Evolutionary conservation across 345 rosid species (phyloP), one percentile per base, ranked within the genome.

Genomic region (Linum lewisii): DNA sequence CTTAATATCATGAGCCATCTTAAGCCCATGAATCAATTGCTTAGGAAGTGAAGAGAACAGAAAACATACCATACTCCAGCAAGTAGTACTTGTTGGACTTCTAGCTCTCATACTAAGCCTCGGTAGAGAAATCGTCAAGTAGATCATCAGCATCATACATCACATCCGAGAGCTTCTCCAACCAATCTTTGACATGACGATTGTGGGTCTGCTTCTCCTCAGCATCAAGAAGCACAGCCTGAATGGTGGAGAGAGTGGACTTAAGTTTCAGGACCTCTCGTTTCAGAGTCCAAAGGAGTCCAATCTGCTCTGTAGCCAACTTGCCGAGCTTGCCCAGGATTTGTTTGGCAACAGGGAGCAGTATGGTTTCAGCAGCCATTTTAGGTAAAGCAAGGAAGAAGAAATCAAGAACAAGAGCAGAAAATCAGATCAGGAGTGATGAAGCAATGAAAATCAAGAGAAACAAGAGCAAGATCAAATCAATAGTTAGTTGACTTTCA

Each of bases 181-280:
- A 69, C 75, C 75, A 75, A n/a, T 25, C 1, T 24, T 57, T 57
- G 25, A 71, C 62, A 7, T 57, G 2, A 7, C 1, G 1, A 22
- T 45, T 57, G 21, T 16, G 44, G 52, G 58, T 21, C 25, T 61
- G 59, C 60, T 26, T 74, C 37, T 57, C 57, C 38, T 63, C 69
- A 1, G 67, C 73, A 60, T 75, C 73, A 11, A 45, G 56, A 1
- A 71, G 59, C 42, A 70, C 65, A 24, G 73, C 67, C 52, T 67
- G 59, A 29, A 65, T 54, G 16, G 45, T 38, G 10, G 45, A 38
- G 45, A 38, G 15, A 9, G 45, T 1, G 45, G 2, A 2, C 45
- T 38, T 6, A 9, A 38, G 45, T 15, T 38, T 38, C 45, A 8
- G 15, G 11, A 38, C 3, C 45, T 38, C 45, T 13, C 45, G 15